Evolutionary conservation across 2,329 filamentous ascomycete genomes (phyloP).

Genomic region (Shiraia sp.): DNA sequence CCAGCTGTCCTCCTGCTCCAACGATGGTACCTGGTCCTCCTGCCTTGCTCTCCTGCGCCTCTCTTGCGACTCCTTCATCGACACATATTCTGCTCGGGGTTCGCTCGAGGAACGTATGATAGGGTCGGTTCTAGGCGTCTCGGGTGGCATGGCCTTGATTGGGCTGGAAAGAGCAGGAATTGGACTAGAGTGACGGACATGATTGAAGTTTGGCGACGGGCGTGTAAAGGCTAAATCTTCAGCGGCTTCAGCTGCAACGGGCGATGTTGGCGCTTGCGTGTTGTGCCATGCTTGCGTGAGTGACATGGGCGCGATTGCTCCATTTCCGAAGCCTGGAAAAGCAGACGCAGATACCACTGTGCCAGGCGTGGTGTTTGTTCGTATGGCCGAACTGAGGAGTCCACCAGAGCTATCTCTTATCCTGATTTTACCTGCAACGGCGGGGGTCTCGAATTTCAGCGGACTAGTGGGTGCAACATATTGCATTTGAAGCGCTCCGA

Average conservation of each 20-base stretch:
- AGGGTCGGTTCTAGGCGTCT: conserved; percentile 24
- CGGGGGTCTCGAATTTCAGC: conserved; percentile 49
- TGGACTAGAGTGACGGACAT: conserved; percentile 44
- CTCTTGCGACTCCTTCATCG: conserved; percentile 52
- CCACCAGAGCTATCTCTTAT: conserved; percentile 47
- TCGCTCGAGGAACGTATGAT: conserved; percentile 42
- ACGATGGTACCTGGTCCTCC: conserved; percentile 9
- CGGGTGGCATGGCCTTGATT: conserved; percentile 29
- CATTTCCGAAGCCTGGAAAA: conserved; percentile 34
- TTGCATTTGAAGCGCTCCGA: conserved; percentile 17
- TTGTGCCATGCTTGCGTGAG: conserved; percentile 52
- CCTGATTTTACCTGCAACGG: conserved; percentile 35
- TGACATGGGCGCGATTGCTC: conserved; percentile 39
- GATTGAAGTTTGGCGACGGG: conserved; percentile 50
- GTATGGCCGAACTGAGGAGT: conserved; percentile 44
- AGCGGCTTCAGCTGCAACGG: conserved; percentile 38
- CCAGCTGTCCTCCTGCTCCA: conserved; percentile 34
- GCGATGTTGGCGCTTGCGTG: conserved; percentile 52
- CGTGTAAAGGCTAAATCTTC: conserved; percentile 51
- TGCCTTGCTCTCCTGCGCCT: conserved; percentile 29
- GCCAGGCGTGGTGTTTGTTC: conserved; percentile 47
- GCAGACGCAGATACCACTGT: conserved; percentile 41
- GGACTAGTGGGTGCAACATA: conserved; percentile 34
- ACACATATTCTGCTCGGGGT: conserved; percentile 48
- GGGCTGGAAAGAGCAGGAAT: conserved; percentile 45